Percentiles rank a stretch among this genome's conserved stretches.
Conservation (phyloP, 805 yeast genomes). For the Candida xiaguanensis region DNA sequence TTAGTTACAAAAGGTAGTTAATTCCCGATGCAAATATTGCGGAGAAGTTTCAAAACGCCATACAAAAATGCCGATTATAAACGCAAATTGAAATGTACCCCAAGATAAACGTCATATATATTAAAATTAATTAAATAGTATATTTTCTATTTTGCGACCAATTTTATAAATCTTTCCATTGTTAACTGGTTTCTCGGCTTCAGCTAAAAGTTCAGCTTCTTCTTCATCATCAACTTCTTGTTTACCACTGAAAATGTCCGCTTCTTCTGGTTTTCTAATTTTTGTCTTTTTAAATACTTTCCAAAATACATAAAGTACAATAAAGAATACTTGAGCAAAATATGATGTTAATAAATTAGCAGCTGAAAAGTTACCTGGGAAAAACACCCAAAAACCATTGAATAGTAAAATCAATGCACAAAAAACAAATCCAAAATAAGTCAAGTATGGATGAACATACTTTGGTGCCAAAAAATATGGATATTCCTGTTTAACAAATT, state of each 20-base stretch:
- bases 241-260: slow-evolving; percentile 33
- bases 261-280: slow-evolving; percentile 26
- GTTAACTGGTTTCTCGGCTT: slow-evolving; percentile 17
- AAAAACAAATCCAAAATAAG: slow-evolving; percentile 22
- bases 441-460: slow-evolving; percentile 23
- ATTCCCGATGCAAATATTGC: background rate
- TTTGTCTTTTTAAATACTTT: slow-evolving; percentile 29
- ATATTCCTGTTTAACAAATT: slow-evolving; percentile 12
- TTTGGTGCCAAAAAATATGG: slow-evolving; percentile 17
- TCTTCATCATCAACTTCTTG: slow-evolving; percentile 33
- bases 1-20: too few species aligned
- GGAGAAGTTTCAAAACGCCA: background rate
- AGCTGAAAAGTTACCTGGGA: slow-evolving; percentile 32
- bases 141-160: slow-evolving; percentile 18
- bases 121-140: slow-evolving; percentile 18
- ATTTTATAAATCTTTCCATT: slow-evolving; percentile 20
- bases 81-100: background rate
- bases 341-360: slow-evolving; percentile 36
- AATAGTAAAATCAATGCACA: slow-evolving; percentile 25
- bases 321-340: slow-evolving; percentile 33
- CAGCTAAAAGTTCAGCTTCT: slow-evolving; percentile 19
- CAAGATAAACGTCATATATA: background rate
- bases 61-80: background rate
- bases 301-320: slow-evolving; percentile 26
- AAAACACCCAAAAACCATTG: slow-evolving; percentile 41